Evolutionary conservation across 75 land plant species (phyloP), one percentile per base, ranked within the genome.

Genomic region (Pinus albicaulis): DNA sequence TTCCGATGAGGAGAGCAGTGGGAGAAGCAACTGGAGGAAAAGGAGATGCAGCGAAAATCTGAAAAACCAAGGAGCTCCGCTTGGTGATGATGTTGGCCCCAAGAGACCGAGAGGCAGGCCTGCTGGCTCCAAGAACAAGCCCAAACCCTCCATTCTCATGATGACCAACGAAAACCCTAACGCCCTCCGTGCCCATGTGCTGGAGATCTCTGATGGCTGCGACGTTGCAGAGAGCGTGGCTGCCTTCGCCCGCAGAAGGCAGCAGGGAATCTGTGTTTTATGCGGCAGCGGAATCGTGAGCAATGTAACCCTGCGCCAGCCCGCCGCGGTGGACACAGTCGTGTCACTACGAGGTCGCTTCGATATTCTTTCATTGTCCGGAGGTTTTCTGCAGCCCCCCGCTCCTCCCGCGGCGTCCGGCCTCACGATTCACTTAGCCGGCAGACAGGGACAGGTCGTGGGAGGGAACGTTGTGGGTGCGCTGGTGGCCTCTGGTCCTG

Each of bases 401-500:
- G 77, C 88, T 73, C 59, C 81, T 20, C 63, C 90, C 57, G 81
- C 80, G 38, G 26, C 78, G 69, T 60, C 80, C 16, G 93, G 93
- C 7, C 77, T 91, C 55, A 88, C 89, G 8, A 77, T 91, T 23
- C 80, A 87, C 69, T 65, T 91, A 28, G 91, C 89, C 1, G 91
- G 93, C 0, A 79, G 85, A 3, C 88, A 87, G 38, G 93, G 93
- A 3, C 93, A 91, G 70, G 91, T 91, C n/a, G 84, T 91, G 13
- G 93, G 93, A 0, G 91, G 93, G 11, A 73, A 78, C 64, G 93
- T 88, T 36, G 93, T 88, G 36, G 93, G 93, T 44, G 82, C 83
- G 20, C 84, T 91, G 19, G 78, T 82, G 68, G 93, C 93, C 41
- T 91, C 91, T 15, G 87, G 93, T 1, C 91, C 91, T 20, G 93